Evolutionary conservation across 1,284 basidiomycete species (phyloP).

Genomic region (Cryptococcus sp.): DNA sequence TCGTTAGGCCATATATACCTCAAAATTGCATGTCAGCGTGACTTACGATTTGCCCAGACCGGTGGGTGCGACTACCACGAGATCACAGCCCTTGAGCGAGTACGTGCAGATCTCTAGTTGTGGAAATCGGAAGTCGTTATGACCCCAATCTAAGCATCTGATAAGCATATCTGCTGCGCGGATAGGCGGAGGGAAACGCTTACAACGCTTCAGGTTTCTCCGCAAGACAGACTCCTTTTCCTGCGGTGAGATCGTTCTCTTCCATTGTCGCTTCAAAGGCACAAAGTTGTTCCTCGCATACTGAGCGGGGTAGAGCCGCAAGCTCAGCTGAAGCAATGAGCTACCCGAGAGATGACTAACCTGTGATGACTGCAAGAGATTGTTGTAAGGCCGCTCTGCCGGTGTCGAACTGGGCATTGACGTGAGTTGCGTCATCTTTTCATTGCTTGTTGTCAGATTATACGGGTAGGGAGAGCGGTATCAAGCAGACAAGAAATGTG

Average conservation of each 20-base stretch:
- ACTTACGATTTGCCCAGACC: constrained; percentile 78
- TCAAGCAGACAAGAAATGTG: too few species aligned
- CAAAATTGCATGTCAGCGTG: not conserved
- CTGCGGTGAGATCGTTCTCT: constrained; percentile 41
- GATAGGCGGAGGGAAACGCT: constrained; percentile 6
- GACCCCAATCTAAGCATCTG: constrained; percentile 63
- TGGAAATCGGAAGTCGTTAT: constrained; percentile 68
- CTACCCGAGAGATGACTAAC: constrained; percentile 8
- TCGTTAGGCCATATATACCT: not conserved
- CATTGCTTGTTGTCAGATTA: too few species aligned
- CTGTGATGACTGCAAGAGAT: constrained; percentile 30
- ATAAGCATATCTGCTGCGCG: constrained; percentile 5
- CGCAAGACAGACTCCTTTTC: constrained; percentile 39
- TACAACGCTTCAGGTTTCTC: constrained; percentile 44
- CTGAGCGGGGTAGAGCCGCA: constrained; percentile 11
- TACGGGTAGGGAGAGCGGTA: too few species aligned
- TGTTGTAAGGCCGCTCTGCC: constrained; percentile 23
- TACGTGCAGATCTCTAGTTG: constrained; percentile 74
- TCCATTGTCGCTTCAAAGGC: constrained; percentile 35
- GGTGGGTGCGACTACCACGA: constrained; percentile 83
- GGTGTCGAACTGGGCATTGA: constrained; percentile 32
- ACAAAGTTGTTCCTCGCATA: constrained; percentile 38
- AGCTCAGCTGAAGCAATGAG: not conserved
- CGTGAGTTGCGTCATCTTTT: too few species aligned
- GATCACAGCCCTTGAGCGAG: constrained; percentile 67